phyloP scores from a whole-genome alignment of 768 basidiomycete species.

The Lactarius evosmus region DNA sequence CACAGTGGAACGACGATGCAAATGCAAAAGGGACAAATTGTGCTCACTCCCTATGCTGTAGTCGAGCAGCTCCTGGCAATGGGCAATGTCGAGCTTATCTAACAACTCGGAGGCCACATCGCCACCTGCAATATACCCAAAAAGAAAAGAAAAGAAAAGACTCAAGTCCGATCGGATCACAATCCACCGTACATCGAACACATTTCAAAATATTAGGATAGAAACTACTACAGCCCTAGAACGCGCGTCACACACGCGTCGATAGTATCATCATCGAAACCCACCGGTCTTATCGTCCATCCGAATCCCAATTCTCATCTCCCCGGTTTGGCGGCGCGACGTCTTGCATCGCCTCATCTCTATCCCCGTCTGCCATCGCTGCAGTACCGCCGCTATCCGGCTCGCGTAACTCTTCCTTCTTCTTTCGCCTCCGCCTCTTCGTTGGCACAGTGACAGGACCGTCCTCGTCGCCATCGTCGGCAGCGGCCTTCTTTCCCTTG shows the following conservation, averaged over 20 bases:
- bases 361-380: conserved; percentile 39
- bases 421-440: conserved; percentile 51
- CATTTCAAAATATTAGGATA: conserved; percentile 2
- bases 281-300: conserved; percentile 35
- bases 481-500: conserved; percentile 53
- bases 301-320: conserved; percentile 44
- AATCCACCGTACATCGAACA: conserved; percentile 12
- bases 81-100: conserved; percentile 77
- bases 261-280: conserved; percentile 1
- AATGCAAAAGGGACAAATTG: conserved; percentile 79
- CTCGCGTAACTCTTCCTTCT: conserved; percentile 41
- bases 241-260: background rate
- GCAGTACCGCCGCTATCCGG: conserved; percentile 34
- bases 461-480: conserved; percentile 35
- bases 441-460: conserved; percentile 39
- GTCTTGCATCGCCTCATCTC: conserved; percentile 37
- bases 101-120: conserved; percentile 22
- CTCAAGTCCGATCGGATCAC: background rate
- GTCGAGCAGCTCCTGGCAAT: conserved; percentile 70
- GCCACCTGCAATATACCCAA: background rate
- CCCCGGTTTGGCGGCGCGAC: conserved; percentile 23
- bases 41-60: conserved; percentile 70
- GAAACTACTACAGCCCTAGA: background rate
- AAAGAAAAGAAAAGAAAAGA: background rate
- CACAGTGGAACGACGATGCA: conserved; percentile 66